These are phyloP conservation scores for Pleurotus tuoliensis DNA, from an alignment of 768 basidiomycete genomes.

Conservation along the genomic window DNA sequence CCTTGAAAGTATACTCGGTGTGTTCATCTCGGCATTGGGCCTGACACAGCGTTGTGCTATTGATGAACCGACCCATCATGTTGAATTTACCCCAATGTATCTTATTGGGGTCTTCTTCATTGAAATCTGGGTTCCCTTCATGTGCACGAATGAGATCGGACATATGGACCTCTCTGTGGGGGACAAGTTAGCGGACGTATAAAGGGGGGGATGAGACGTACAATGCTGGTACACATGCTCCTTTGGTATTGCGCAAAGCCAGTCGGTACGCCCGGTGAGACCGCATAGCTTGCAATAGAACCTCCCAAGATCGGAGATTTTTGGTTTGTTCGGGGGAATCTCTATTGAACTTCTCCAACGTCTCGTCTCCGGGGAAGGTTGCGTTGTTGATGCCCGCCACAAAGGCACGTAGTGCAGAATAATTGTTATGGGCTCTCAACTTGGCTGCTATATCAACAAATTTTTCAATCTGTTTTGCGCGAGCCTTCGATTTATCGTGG, in stretches of 20 bases:
- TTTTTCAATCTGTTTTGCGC: constrained; percentile 84
- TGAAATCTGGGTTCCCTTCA: constrained; percentile 76
- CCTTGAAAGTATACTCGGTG: constrained; percentile 57
- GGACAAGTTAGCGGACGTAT: constrained; percentile 8
- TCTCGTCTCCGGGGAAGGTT: constrained; percentile 71
- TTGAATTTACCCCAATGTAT: constrained; percentile 98
- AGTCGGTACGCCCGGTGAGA: constrained; percentile 90
- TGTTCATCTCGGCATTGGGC: constrained; percentile 56
- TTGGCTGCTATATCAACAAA: constrained; percentile 81
- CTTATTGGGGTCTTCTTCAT: constrained; percentile 56
- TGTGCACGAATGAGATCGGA: constrained; percentile 86
- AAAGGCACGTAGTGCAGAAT: constrained; percentile 87
- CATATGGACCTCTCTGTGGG: constrained; percentile 81
- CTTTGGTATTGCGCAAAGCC: constrained; percentile 80
- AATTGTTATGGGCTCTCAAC: constrained; percentile 84
- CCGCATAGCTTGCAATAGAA: constrained; percentile 75
- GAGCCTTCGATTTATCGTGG: constrained; percentile 70
- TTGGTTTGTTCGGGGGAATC: constrained; percentile 70
- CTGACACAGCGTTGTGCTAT: constrained; percentile 75
- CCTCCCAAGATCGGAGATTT: constrained; percentile 77
- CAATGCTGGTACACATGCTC: constrained; percentile 85
- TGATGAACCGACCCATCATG: constrained; percentile 85
- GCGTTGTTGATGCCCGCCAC: constrained; percentile 91
- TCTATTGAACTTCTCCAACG: constrained; percentile 68
- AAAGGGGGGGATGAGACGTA: constrained; percentile 29